phyloP scores from a whole-genome alignment of 2,329 filamentous ascomycete species.

The Aureobasidium subglaciale region DNA sequence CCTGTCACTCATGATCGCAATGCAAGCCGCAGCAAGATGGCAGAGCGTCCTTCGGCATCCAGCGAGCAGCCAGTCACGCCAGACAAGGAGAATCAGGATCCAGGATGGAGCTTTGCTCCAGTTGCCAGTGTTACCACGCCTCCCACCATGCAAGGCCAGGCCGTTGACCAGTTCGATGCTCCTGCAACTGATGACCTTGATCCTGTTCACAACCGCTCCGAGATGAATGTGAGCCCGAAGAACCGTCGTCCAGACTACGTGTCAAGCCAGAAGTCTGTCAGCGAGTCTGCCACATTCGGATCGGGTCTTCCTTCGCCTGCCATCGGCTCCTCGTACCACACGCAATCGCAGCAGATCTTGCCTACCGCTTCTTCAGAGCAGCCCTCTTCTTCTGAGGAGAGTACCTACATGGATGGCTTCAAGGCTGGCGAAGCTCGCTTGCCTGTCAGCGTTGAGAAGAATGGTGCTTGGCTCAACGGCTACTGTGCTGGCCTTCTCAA shows the following conservation, averaged over 20 bases:
- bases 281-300: not conserved
- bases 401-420: slow-evolving; percentile 28
- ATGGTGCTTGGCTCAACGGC: slow-evolving; percentile 26
- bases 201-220: slow-evolving; percentile 14
- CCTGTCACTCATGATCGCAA: slow-evolving; percentile 9
- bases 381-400: not conserved
- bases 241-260: slow-evolving; percentile 8
- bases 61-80: slow-evolving; percentile 18
- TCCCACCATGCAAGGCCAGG: not conserved
- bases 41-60: not conserved
- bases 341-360: not conserved
- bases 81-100: slow-evolving; percentile 20
- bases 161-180: not conserved
- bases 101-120: slow-evolving; percentile 20
- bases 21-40: not conserved
- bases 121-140: slow-evolving; percentile 14
- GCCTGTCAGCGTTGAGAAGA: slow-evolving; percentile 22
- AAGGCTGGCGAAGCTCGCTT: slow-evolving; percentile 26
- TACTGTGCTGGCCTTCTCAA: slow-evolving; percentile 30
- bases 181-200: not conserved
- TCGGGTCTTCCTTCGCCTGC: not conserved
- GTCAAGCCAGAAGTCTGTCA: slow-evolving; percentile 8
- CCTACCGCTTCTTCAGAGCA: not conserved
- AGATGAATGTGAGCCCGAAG: slow-evolving; percentile 18
- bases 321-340: not conserved